Evolutionary conservation across 2,329 filamentous ascomycete genomes (phyloP), one percentile per base, ranked within the genome.

Genomic region (Ophiosphaerella korrae): DNA sequence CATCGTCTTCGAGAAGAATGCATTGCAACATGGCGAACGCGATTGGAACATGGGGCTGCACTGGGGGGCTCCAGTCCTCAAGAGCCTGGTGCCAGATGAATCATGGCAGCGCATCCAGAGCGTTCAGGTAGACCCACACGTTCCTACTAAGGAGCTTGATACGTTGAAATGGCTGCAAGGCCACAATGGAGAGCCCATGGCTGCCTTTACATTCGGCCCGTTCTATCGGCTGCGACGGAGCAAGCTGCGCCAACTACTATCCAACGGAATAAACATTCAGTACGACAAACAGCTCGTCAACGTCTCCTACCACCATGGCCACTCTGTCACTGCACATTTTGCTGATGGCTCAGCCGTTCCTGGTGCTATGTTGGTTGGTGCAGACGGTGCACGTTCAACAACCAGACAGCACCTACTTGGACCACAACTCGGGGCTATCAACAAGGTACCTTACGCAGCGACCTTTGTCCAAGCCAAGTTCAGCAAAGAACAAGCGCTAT

Each of bases 11-110:
- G 84, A 87, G 68, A 81, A 81, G 36, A 81, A 84, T 55, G 50
- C 63, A 5, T 75, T 80, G 35, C 73, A 81, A 31, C 53, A 59
- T 34, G 36, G 73, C 68, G 49, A 80, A 78, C 29, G 80, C 72
- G 84, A 85, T 54, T 88, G 84, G 86, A 85, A 84, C 3, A 73
- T 88, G 49, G 87, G 84, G 0, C 73, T 88, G 49, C 83, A 87
- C 63, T 88, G 84, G 84, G 82, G 81, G 4, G 75, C 86, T 7
- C 75, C 80, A 0, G 76, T 75, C 1, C 72, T 87, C 35, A 75
- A 79, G 38, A 64, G 74, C 7, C 73, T 86, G 18, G 72, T 87
- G 24, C 80, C 83, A 0, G 67, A 80, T 0, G 69, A 78, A 11
- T 67, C 59, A 81, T 87, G 62, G 48, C 83, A 63, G 73, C 77